phyloP scores from a whole-genome alignment of 2,329 filamentous ascomycete genomes.

The Arthroderma sp. region DNA sequence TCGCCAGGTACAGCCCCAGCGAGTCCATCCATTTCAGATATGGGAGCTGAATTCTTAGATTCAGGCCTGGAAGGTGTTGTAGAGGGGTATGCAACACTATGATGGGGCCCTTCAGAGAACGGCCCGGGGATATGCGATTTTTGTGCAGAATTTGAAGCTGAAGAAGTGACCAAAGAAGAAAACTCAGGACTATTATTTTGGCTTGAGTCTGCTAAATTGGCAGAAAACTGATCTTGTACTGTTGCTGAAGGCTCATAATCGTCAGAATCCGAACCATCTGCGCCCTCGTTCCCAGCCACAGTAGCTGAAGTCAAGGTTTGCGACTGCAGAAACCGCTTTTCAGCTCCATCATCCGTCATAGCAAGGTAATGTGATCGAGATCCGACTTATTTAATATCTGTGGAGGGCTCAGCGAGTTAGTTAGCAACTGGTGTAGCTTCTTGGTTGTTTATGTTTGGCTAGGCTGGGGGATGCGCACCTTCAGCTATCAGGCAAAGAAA shows the following conservation, averaged over 20 bases:
- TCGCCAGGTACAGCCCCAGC: conserved; percentile 48
- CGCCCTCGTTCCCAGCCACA: conserved; percentile 38
- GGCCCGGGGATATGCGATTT: conserved; percentile 16
- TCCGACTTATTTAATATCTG: too few species aligned
- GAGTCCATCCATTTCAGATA: conserved; percentile 45
- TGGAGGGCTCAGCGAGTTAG: too few species aligned
- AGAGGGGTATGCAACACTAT: conserved; percentile 18
- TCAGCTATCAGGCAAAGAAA: too few species aligned
- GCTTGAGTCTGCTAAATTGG: conserved; percentile 19
- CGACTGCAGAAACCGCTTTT: conserved; percentile 40
- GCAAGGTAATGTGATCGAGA: conserved; percentile 3
- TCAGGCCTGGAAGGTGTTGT: conserved; percentile 23
- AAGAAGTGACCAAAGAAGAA: conserved; percentile 16
- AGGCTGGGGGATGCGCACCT: too few species aligned
- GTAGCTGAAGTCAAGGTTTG: conserved; percentile 32
- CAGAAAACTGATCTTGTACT: conserved; percentile 29
- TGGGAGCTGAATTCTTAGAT: conserved; percentile 21
- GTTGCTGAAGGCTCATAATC: conserved; percentile 43
- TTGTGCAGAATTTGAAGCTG: conserved; percentile 14
- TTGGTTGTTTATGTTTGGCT: too few species aligned
- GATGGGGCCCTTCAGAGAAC: conserved; percentile 17
- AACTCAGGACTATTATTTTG: conserved; percentile 17
- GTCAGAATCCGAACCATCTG: conserved; percentile 43
- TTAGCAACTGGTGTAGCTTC: too few species aligned
- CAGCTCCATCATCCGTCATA: conserved; percentile 42